Evolutionary conservation across 176 grass and related monocot species (phyloP), one percentile per base, ranked within the genome.

Genomic region (Bolboschoenus planiculmis): DNA sequence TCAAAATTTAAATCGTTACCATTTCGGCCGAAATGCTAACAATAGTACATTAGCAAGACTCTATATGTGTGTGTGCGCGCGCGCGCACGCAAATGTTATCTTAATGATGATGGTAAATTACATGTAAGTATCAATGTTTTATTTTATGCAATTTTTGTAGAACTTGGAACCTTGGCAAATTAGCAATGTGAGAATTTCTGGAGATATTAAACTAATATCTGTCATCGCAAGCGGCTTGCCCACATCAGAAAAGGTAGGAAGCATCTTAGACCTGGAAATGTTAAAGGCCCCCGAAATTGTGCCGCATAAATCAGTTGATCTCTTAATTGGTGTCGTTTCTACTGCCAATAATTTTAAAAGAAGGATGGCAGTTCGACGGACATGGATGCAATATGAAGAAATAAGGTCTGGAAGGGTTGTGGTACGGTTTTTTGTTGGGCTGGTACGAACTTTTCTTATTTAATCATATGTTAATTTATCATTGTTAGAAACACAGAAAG

Each of bases 271-370:
- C 84, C 56, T 93, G 57, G 90, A 90, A 82, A 86, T 88, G 59
- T 2, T 98, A 29, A 95, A 98, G 85, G 83, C 92, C 33, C 74
- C 87, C 20, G 85, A 89, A 70, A 86, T 98, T 85, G 74, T 86
- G 37, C 27, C 81, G 0, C 65, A 89, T 66, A 89, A 91, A 90
- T 51, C 91, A 81, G 67, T 98, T 0, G 75, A 95, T 79, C 88
- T 98, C 78, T 88, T 98, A 75, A 88, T 98, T 78, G 95, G 95
- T 58, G 89, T 98, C 18, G 90, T 98, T 90, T 98, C 95, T 74
- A 93, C 95, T 42, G 95, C 92, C 31, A 98, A 95, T 76, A 98
- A 98, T 87, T 98, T 98, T 83, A 95, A 95, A 80, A 89, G 82
- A 34, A 91, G 92, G 81, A 98, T 98, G 92, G 87, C 51, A 54